phyloP scores from a whole-genome alignment of 805 yeast species.

The Lipomyces oligophaga region DNA sequence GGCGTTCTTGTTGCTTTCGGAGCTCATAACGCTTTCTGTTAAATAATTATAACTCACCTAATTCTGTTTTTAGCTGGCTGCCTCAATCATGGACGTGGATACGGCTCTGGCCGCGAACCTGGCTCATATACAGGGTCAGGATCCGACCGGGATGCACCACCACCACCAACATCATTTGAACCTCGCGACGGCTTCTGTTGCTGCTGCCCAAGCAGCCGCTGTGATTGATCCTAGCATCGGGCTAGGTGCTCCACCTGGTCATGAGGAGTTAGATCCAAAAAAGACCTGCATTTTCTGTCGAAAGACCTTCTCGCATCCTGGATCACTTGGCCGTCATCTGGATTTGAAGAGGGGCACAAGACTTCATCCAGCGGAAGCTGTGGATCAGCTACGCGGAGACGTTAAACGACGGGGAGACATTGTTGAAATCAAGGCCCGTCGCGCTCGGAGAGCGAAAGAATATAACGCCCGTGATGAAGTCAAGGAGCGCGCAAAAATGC shows the following conservation, averaged over 20 bases:
- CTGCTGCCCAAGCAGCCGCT: constrained; percentile 23
- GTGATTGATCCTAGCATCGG: constrained; percentile 28
- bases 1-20: too few relatives aligned
- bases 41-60: too few relatives aligned
- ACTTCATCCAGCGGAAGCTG: constrained; percentile 49
- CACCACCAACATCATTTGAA: constrained; percentile 23
- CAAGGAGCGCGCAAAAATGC: constrained; percentile 43
- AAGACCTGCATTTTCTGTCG: constrained; percentile 52
- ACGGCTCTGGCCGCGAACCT: constrained; percentile 26
- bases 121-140: constrained; percentile 22
- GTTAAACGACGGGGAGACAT: constrained; percentile 53
- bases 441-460: constrained; percentile 42
- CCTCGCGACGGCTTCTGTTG: constrained; percentile 17
- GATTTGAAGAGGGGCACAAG: constrained; percentile 54
- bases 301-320: constrained; percentile 52
- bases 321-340: constrained; percentile 58
- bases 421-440: constrained; percentile 41
- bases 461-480: constrained; percentile 50
- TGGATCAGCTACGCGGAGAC: constrained; percentile 45
- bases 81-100: constrained; percentile 20
- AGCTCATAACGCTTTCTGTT: too few relatives aligned
- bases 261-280: constrained; percentile 32
- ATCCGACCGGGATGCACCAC: constrained; percentile 19
- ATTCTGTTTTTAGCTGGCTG: too few relatives aligned
- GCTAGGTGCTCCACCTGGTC: constrained; percentile 6